Evolutionary conservation across 495 filamentous ascomycete genomes (phyloP).

Genomic region (Friedmanniomyces endolithicus): DNA sequence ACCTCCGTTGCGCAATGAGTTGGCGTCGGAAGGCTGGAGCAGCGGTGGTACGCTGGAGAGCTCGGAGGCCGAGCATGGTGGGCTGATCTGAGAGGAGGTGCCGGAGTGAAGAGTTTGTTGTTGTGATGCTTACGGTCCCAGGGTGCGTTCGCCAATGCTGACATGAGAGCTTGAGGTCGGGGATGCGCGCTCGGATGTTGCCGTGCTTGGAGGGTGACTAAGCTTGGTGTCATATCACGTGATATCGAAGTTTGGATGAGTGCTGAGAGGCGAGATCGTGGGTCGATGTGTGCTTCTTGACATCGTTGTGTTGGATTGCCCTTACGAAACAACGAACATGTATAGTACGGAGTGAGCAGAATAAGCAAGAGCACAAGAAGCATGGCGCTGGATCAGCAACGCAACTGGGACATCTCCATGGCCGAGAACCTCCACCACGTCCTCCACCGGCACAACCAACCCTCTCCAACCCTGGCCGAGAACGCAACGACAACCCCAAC

Average conservation of each 20-base stretch:
- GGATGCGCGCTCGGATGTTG: background rate
- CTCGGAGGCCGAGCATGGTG: constrained; percentile 16
- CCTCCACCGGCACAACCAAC: background rate
- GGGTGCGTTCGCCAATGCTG: background rate
- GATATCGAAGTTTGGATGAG: background rate
- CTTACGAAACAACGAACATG: no score
- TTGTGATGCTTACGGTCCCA: background rate
- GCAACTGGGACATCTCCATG: constrained; percentile 19
- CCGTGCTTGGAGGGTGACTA: background rate
- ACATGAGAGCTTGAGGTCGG: background rate
- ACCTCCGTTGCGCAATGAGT: background rate
- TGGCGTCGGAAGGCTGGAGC: constrained; percentile 8
- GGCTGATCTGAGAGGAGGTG: background rate
- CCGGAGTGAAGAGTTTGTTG: background rate
- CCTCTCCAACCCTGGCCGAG: no score
- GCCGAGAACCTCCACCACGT: constrained; percentile 11
- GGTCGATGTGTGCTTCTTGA: no score
- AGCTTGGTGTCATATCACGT: background rate
- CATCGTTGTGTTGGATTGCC: no score
- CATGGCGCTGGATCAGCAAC: constrained; percentile 16
- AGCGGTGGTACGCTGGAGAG: constrained; percentile 2
- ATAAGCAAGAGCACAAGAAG: background rate
- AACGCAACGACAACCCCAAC: background rate
- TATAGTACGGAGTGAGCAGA: background rate
- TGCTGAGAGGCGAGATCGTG: no score